phyloP scores from a whole-genome alignment of 257 asterid species.

The Sherardia arvensis region DNA sequence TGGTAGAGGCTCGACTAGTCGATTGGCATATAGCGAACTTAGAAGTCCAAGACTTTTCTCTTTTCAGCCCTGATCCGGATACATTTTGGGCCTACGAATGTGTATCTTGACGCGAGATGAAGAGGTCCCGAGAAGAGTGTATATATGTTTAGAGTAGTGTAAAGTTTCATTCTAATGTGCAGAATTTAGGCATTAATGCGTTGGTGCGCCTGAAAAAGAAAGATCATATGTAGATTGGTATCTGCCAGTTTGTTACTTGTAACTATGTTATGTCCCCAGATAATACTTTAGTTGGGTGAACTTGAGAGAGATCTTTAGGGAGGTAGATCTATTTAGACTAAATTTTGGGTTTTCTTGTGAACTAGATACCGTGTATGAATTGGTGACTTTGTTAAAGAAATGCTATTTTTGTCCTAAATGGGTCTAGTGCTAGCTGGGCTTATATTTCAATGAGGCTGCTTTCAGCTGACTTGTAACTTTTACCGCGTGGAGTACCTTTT shows the following conservation, averaged over 20 bases:
- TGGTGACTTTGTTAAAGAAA: neutral
- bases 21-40: constrained; percentile 91
- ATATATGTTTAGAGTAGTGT: constrained; percentile 30
- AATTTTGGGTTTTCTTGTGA: neutral
- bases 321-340: neutral
- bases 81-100: constrained; percentile 93
- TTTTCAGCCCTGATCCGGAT: constrained; percentile 82
- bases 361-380: neutral
- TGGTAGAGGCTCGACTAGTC: constrained; percentile 72
- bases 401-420: neutral
- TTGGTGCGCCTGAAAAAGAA: neutral
- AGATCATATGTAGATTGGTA: neutral
- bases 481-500: too few relatives aligned
- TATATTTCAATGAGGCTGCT: neutral
- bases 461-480: too few relatives aligned
- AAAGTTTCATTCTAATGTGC: constrained; percentile 33
- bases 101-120: constrained; percentile 33
- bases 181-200: neutral
- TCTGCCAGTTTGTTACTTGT: constrained; percentile 1
- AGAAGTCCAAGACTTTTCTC: constrained; percentile 76
- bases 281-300: neutral
- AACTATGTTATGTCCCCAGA: neutral
- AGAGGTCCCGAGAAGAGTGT: constrained; percentile 4
- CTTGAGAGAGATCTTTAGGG: neutral
- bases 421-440: neutral